Conservation (phyloP, 2,329 filamentous ascomycete species). For the Phaeosphaeria sp. region DNA sequence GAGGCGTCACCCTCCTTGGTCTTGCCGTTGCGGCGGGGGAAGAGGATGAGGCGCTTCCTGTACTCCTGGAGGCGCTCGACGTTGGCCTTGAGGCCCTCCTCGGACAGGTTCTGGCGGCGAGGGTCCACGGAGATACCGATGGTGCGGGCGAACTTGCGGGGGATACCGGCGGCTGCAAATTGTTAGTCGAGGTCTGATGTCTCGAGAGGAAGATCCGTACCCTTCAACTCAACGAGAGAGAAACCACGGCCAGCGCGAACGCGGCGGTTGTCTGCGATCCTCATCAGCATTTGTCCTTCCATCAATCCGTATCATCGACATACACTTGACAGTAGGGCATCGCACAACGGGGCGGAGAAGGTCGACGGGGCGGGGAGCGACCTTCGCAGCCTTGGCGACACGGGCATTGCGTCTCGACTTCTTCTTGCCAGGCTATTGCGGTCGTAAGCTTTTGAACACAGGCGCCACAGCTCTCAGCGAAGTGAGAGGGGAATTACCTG, state of each 20-base stretch:
- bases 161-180: conserved; percentile 86
- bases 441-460: conserved; percentile 48
- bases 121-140: conserved; percentile 97
- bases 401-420: conserved; percentile 88
- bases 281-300: conserved; percentile 17
- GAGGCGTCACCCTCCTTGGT: conserved; percentile 90
- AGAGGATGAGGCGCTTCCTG: conserved; percentile 94
- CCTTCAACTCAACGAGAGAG: conserved; percentile 95
- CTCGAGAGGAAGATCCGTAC: conserved; percentile 59
- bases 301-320: conserved; percentile 11
- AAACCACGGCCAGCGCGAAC: conserved; percentile 97
- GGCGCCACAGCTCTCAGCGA: conserved; percentile 61
- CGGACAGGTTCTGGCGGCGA: conserved; percentile 94
- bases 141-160: conserved; percentile 91
- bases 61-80: conserved; percentile 98
- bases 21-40: conserved; percentile 92
- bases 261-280: conserved; percentile 81
- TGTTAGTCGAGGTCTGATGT: conserved; percentile 19
- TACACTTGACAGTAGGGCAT: conserved; percentile 92
- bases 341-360: conserved; percentile 94
- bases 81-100: conserved; percentile 93
- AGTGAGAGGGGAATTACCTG: conserved; percentile 77
- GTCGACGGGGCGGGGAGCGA: conserved; percentile 97
- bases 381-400: conserved; percentile 90
- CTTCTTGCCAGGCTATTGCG: conserved; percentile 88